Evolutionary conservation across 345 rosid genomes (phyloP).

Genomic region (Euphorbia tirucalli): DNA sequence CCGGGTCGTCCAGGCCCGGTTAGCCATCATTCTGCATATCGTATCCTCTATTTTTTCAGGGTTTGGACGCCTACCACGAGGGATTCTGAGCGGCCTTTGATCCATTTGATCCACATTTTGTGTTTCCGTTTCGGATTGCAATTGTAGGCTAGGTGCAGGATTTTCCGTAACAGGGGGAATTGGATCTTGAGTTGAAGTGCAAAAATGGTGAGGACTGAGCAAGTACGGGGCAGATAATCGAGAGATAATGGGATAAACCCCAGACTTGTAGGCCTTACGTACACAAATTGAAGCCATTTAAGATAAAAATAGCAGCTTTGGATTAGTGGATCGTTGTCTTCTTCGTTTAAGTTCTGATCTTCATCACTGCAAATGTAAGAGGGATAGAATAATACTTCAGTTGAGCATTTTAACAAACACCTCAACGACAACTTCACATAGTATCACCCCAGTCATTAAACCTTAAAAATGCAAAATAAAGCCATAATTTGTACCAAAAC

Average conservation of each 20-base stretch:
- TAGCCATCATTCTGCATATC: slow-evolving; percentile 86
- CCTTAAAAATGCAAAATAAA: too few species aligned
- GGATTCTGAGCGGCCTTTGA: slow-evolving; percentile 37
- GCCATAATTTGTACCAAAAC: too few species aligned
- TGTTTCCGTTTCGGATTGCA: slow-evolving; percentile 9
- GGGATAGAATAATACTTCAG: too few species aligned
- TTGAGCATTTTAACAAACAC: too few species aligned
- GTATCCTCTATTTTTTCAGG: slow-evolving; percentile 69
- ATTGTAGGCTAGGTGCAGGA: not conserved
- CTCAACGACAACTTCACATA: too few species aligned
- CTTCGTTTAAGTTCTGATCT: too few species aligned
- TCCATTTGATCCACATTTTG: slow-evolving; percentile 6
- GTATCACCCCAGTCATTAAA: too few species aligned
- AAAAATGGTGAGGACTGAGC: slow-evolving; percentile 34
- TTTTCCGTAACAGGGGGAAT: not conserved
- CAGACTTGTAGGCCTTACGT: not conserved
- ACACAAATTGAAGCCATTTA: not conserved
- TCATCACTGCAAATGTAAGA: too few species aligned
- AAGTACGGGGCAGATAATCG: slow-evolving; percentile 29
- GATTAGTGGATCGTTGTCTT: too few species aligned
- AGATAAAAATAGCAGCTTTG: not conserved
- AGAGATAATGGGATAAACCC: too few species aligned
- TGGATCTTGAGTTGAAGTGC: slow-evolving; percentile 39
- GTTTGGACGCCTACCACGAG: slow-evolving; percentile 41
- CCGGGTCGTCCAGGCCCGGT: slow-evolving; percentile 83